Evolutionary conservation across 139 green algal genomes (phyloP), one percentile per base, ranked within the genome.

Genomic region (Volvox reticuliferus): DNA sequence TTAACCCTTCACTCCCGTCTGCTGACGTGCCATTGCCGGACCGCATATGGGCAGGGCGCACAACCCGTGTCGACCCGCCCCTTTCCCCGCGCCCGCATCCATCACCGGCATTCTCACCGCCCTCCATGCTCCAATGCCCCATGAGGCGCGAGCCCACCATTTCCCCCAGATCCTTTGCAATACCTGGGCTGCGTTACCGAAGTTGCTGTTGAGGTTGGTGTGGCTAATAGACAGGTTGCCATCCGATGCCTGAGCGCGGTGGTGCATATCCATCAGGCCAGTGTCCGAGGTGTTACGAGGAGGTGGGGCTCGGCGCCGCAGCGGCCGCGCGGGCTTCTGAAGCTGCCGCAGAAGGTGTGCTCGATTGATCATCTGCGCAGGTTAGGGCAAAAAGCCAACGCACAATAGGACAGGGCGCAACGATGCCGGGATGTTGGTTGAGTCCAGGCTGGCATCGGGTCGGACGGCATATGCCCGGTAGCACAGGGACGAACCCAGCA

Each of bases 301-400:
- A 0, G 85, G 86, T 6, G 80, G 80, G 21, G 44, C 77, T 50
- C 88, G 92, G 44, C 86, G 88, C 79, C 91, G 91, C 61, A 89
- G 86, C 33, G 80, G 37, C 78, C 71, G 77, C 30, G 79, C 2
- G 21, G 91, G 92, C 82, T 89, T 92, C 76, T 93, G 93, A 35
- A 95, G 93, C 91, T 95, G 93, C 61, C 88, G 89, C 75, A 95
- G n/a, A 20, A 96, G 86, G 87, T 91, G 93, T 20, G 89, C 91
- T 33, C 93, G 88, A 73, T 95, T 94, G 67, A 96, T 93, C 94
- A 96, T 96, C 94, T 95, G 89, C 35, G 21, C 32, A 21, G 22
- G 65, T 44, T 9, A 55, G 44, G 44, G 44, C 44, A 5, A 55
- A 55, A 9, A 55, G 44, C 5, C 44, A 55, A 55, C 44, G 9